Evolutionary conservation across 768 basidiomycete genomes (phyloP).

Genomic region (Tulasnella sp.): DNA sequence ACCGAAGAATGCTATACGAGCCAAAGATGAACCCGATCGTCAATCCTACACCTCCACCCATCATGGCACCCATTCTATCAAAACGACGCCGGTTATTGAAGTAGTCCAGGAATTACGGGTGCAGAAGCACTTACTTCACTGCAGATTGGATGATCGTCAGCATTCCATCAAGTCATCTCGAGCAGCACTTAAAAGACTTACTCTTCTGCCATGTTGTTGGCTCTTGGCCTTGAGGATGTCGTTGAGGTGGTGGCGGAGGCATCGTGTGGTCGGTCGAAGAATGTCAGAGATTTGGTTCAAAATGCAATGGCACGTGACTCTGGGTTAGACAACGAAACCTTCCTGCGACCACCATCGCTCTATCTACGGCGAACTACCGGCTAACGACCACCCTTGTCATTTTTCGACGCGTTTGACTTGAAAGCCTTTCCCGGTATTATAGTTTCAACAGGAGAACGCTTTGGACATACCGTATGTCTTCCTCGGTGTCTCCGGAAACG

Average conservation of each 20-base stretch:
- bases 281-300: not conserved
- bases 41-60: conserved; percentile 88
- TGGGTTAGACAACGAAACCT: not conserved
- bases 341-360: not conserved
- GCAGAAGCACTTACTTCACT: conserved; percentile 5
- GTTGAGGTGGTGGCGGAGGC: conserved; percentile 9
- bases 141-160: not conserved
- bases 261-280: not conserved
- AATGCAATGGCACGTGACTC: not conserved
- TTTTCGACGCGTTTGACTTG: not conserved
- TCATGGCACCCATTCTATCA: conserved; percentile 76
- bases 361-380: not conserved
- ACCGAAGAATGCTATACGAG: conserved; percentile 84
- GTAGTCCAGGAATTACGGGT: not conserved
- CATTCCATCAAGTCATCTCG: not conserved
- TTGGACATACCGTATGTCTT: not conserved
- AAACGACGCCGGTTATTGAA: conserved; percentile 5
- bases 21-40: conserved; percentile 98
- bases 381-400: not conserved
- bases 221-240: conserved; percentile 26
- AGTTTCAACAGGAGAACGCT: not conserved
- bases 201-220: conserved; percentile 69
- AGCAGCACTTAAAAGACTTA: conserved; percentile 26
- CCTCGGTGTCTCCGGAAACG: not conserved
- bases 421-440: not conserved